Evolutionary conservation across 805 yeast species (phyloP).

Genomic region (Wickerhamiella nectarea): DNA sequence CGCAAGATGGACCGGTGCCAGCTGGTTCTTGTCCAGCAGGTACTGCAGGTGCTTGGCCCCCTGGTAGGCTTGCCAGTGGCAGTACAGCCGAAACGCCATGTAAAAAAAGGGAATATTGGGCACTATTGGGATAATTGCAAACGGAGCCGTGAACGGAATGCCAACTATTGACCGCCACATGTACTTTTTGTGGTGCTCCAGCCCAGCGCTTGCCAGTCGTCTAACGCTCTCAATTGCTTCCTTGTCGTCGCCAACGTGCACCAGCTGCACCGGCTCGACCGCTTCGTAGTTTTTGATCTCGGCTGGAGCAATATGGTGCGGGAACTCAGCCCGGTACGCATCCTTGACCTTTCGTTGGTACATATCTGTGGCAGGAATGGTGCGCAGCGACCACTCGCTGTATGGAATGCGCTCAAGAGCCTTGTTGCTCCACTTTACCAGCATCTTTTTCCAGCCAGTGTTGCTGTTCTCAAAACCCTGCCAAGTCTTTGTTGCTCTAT

Average conservation of each 20-base stretch:
- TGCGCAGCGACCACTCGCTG: slow-evolving; percentile 59
- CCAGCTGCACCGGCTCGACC: slow-evolving; percentile 28
- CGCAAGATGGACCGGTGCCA: slow-evolving; percentile 22
- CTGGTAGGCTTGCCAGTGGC: slow-evolving; percentile 63
- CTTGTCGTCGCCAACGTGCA: slow-evolving; percentile 25
- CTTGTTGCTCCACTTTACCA: slow-evolving; percentile 40
- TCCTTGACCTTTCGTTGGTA: slow-evolving; percentile 36
- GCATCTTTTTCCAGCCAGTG: slow-evolving; percentile 39
- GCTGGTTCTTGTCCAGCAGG: slow-evolving; percentile 35
- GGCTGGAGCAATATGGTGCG: slow-evolving; percentile 5
- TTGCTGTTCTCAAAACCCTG: slow-evolving; percentile 42
- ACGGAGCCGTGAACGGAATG: slow-evolving; percentile 67
- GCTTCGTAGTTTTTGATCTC: slow-evolving; percentile 14
- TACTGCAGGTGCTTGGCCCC: slow-evolving; percentile 60
- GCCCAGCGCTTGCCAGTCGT: slow-evolving; percentile 32
- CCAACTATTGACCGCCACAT: slow-evolving; percentile 41
- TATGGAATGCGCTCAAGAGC: slow-evolving; percentile 58
- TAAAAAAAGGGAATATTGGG: slow-evolving; percentile 92
- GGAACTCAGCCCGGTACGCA: neutral
- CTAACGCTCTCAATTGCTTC: slow-evolving; percentile 30
- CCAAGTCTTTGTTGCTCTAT: slow-evolving; percentile 51
- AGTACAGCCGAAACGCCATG: slow-evolving; percentile 64
- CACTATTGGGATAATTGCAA: slow-evolving; percentile 67
- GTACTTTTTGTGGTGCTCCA: slow-evolving; percentile 41
- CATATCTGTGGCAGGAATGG: slow-evolving; percentile 57